Percentiles rank a stretch among this genome's conserved stretches.
phyloP scores from a whole-genome alignment of 2,329 filamentous ascomycete species.

The Rhinocladiella similis region DNA sequence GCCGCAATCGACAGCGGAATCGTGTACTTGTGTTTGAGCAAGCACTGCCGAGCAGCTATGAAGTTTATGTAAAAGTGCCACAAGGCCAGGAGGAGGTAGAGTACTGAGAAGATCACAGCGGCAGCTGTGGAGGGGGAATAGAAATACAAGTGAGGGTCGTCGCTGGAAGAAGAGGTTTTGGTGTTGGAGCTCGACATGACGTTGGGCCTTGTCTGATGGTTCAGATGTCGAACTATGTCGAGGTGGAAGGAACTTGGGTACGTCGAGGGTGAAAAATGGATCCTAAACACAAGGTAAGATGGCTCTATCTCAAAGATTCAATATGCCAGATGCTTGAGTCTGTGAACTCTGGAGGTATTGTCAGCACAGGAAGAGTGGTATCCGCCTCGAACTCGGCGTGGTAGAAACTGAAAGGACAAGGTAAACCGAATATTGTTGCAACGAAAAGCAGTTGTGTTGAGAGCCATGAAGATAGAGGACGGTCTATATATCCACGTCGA shows the following conservation, averaged over 20 bases:
- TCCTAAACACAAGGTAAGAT: no score
- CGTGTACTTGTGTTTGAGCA: slow-evolving; percentile 39
- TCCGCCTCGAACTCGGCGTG: no score
- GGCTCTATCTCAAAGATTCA: no score
- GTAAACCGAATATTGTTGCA: background rate
- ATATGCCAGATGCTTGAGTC: no score
- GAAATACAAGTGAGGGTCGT: slow-evolving; percentile 39
- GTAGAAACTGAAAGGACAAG: no score
- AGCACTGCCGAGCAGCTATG: slow-evolving; percentile 41
- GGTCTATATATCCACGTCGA: background rate
- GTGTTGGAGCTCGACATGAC: background rate
- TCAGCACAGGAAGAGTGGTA: no score
- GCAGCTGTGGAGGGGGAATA: slow-evolving; percentile 48
- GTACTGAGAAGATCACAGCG: slow-evolving; percentile 43
- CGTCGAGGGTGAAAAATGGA: background rate
- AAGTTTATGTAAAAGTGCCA: slow-evolving; percentile 45
- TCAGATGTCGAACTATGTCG: background rate
- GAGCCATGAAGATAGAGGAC: background rate
- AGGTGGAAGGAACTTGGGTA: background rate
- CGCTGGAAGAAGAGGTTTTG: background rate
- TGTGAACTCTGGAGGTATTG: no score
- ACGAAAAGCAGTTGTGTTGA: background rate
- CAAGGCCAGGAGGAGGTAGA: slow-evolving; percentile 43
- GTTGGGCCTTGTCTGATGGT: background rate
- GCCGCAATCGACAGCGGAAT: slow-evolving; percentile 46